These are phyloP conservation scores for Phytophthora vignae DNA, from an alignment of 352 stramenopile species.

Conservation along the genomic window DNA sequence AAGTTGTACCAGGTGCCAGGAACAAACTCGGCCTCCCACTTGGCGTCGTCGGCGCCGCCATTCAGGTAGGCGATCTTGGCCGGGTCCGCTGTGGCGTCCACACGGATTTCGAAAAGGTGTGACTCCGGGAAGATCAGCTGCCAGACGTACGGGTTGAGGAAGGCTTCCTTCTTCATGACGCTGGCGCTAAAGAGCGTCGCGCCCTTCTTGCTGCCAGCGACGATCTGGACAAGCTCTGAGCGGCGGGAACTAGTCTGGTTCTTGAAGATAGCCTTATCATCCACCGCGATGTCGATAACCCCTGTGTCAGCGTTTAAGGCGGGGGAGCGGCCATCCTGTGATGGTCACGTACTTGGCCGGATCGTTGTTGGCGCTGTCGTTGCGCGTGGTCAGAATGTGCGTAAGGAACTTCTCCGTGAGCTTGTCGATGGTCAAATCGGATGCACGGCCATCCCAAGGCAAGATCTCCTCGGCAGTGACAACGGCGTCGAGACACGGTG, in stretches of 20 bases:
- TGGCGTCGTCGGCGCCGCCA: constrained; percentile 45
- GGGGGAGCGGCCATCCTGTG: constrained; percentile 41
- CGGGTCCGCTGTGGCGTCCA: constrained; percentile 48
- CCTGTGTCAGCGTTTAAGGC: constrained; percentile 52
- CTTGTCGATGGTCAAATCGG: constrained; percentile 54
- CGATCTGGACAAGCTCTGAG: constrained; percentile 65
- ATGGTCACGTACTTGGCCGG: constrained; percentile 54
- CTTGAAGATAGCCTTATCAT: constrained; percentile 23
- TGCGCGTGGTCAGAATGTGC: constrained; percentile 64
- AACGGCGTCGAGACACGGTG: background rate
- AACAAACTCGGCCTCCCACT: constrained; percentile 59
- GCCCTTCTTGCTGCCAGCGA: constrained; percentile 38
- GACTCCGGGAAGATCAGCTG: constrained; percentile 56
- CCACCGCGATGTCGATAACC: constrained; percentile 18
- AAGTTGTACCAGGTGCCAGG: constrained; percentile 73
- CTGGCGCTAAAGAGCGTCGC: constrained; percentile 68
- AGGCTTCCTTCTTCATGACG: constrained; percentile 54
- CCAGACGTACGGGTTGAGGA: constrained; percentile 50
- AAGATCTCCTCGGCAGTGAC: constrained; percentile 11
- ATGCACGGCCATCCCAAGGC: constrained; percentile 54
- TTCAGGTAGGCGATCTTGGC: constrained; percentile 64
- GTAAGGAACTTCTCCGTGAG: constrained; percentile 58
- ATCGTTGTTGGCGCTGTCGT: constrained; percentile 40
- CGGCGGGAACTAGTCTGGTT: constrained; percentile 55
- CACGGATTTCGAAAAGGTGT: constrained; percentile 62